Conservation (phyloP, 129 eudicot species). For the Arctium lappa region DNA sequence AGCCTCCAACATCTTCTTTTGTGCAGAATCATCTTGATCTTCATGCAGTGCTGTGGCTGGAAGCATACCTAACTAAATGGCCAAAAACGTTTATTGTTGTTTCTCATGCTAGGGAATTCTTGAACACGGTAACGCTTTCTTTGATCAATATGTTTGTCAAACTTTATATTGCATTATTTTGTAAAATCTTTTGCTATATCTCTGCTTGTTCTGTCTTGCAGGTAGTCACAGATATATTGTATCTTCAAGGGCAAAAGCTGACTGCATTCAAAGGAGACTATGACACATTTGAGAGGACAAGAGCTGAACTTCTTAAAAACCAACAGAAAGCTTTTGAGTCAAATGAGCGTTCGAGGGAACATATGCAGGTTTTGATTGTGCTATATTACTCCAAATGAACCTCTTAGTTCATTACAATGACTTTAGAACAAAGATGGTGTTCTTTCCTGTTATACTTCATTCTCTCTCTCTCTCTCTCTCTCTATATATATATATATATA, state of each 20-base stretch:
- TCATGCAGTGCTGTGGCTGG: conserved; percentile 97
- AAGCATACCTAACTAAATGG: conserved; percentile 91
- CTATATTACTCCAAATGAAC: not conserved
- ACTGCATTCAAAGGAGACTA: conserved; percentile 82
- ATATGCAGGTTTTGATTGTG: conserved; percentile 75
- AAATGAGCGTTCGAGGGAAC: conserved; percentile 86
- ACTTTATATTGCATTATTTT: not conserved
- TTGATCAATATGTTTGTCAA: not conserved
- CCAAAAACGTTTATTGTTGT: conserved; percentile 99
- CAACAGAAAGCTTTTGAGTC: conserved; percentile 91
- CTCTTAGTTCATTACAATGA: not conserved
- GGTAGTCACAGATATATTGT: conserved; percentile 95
- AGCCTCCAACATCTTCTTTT: not conserved
- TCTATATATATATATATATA: not conserved
- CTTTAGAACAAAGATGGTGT: conserved; percentile 11
- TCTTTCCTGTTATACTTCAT: conserved; percentile 7
- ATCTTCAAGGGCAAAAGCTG: conserved; percentile 85
- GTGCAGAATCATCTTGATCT: conserved; percentile 97
- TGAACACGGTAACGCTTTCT: conserved; percentile 66
- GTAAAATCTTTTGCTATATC: not conserved
- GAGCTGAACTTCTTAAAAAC: conserved; percentile 85
- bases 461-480: not conserved
- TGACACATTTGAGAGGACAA: conserved; percentile 93
- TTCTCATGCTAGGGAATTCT: conserved; percentile 97
- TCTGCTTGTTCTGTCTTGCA: conserved; percentile 26